phyloP scores from a whole-genome alignment of 2,329 filamentous ascomycete genomes.

The Scedosporium minutisporum region DNA sequence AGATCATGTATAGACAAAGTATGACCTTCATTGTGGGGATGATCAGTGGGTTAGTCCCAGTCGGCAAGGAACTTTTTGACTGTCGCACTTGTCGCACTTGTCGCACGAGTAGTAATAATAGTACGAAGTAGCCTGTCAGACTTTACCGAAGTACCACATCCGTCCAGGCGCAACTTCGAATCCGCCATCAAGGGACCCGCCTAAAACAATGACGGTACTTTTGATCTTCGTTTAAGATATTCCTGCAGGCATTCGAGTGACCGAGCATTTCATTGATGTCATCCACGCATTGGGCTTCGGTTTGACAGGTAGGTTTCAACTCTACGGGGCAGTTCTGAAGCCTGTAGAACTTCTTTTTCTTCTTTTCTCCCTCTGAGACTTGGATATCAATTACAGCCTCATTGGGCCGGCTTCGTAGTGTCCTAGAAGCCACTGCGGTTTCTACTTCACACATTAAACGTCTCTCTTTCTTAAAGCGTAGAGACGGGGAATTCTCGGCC shows the following conservation, averaged over 20 bases:
- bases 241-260: not conserved
- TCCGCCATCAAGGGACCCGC: not conserved
- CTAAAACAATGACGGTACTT: not conserved
- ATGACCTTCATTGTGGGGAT: not conserved
- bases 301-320: too few relatives aligned
- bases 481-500: not conserved
- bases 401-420: too few relatives aligned
- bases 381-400: too few relatives aligned
- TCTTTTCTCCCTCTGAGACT: too few relatives aligned
- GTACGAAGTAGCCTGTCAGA: not conserved
- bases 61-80: slow-evolving; percentile 5
- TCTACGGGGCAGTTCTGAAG: too few relatives aligned
- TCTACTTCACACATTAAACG: not conserved
- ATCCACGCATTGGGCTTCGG: too few relatives aligned
- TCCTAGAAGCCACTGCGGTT: not conserved
- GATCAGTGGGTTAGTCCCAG: not conserved
- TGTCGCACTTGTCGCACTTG: not conserved
- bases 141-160: not conserved
- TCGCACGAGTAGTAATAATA: not conserved
- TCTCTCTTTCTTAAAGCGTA: not conserved
- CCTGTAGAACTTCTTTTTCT: too few relatives aligned
- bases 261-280: too few relatives aligned
- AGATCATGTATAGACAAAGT: not conserved
- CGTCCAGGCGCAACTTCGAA: not conserved
- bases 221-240: not conserved